Evolutionary conservation across 129 eudicot genomes (phyloP).

Genomic region (Centrapalus pauciflorus): DNA sequence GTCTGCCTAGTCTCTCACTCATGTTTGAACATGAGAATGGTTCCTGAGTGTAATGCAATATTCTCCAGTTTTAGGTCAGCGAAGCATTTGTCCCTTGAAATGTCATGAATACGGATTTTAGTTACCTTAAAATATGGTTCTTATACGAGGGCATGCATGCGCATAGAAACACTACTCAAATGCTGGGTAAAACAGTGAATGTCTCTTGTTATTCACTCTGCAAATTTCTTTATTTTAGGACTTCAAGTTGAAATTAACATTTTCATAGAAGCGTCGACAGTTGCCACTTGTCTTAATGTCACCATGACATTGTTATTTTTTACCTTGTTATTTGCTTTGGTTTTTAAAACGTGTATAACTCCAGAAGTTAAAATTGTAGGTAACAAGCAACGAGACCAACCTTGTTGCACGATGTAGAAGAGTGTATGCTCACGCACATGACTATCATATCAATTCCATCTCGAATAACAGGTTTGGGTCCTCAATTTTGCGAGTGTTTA

Average conservation of each 20-base stretch:
- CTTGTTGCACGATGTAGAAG: conserved; percentile 93
- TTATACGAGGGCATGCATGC: neutral
- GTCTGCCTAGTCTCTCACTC: neutral
- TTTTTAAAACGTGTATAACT: conserved; percentile 11
- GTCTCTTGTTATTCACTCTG: neutral
- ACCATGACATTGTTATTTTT: conserved; percentile 1
- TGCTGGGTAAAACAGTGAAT: neutral
- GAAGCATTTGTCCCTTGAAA: neutral
- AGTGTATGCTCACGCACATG: conserved; percentile 99
- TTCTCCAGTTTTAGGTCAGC: neutral
- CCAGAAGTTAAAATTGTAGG: conserved; percentile 39
- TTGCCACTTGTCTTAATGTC: neutral
- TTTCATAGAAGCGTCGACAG: neutral
- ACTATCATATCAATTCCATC: conserved; percentile 93
- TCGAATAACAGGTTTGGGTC: conserved; percentile 77
- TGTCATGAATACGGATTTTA: conserved; percentile 3
- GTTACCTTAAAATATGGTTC: neutral
- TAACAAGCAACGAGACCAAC: conserved; percentile 86
- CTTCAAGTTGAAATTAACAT: neutral
- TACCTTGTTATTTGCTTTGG: conserved; percentile 11
- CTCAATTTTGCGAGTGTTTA: conserved; percentile 1
- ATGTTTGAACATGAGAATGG: conserved; percentile 4
- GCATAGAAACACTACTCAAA: neutral
- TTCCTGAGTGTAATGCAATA: conserved; percentile 5
- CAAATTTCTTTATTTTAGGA: neutral